Conservation (phyloP, 768 basidiomycete genomes). For the Candolleomyces eurysporus region DNA sequence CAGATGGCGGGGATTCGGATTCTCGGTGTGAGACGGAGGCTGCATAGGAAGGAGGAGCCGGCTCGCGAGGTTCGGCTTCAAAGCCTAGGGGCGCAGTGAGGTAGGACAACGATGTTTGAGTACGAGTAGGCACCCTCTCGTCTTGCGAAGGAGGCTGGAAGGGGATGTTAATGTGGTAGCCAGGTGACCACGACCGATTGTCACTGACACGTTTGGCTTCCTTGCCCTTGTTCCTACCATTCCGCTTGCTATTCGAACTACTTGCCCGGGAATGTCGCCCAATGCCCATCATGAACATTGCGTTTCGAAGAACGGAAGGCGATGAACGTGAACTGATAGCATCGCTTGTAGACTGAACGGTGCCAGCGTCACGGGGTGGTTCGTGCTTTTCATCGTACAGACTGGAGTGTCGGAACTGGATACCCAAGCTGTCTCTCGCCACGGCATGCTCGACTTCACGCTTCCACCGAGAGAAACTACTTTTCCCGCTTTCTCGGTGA, state of each 20-base stretch:
- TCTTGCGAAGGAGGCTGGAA: slow-evolving; percentile 22
- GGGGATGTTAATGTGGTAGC: slow-evolving; percentile 33
- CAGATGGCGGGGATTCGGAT: slow-evolving; percentile 19
- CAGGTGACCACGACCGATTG: slow-evolving; percentile 32
- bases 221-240: slow-evolving; percentile 35
- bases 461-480: slow-evolving; percentile 45
- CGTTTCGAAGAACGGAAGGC: slow-evolving; percentile 24
- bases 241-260: slow-evolving; percentile 7
- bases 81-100: neutral
- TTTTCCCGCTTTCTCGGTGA: slow-evolving; percentile 27
- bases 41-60: slow-evolving; percentile 29
- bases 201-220: slow-evolving; percentile 29
- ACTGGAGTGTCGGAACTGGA: slow-evolving; percentile 42
- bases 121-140: neutral
- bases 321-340: slow-evolving; percentile 18
- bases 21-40: slow-evolving; percentile 22
- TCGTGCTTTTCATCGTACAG: slow-evolving; percentile 18
- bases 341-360: slow-evolving; percentile 6
- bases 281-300: slow-evolving; percentile 13
- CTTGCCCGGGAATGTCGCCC: slow-evolving; percentile 10
- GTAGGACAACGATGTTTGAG: slow-evolving; percentile 4
- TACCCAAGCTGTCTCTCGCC: slow-evolving; percentile 32
- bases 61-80: slow-evolving; percentile 2
- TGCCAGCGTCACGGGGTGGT: slow-evolving; percentile 13
- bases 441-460: slow-evolving; percentile 35